Evolutionary conservation across 768 basidiomycete genomes (phyloP).

Genomic region (Kwoniella sp.): DNA sequence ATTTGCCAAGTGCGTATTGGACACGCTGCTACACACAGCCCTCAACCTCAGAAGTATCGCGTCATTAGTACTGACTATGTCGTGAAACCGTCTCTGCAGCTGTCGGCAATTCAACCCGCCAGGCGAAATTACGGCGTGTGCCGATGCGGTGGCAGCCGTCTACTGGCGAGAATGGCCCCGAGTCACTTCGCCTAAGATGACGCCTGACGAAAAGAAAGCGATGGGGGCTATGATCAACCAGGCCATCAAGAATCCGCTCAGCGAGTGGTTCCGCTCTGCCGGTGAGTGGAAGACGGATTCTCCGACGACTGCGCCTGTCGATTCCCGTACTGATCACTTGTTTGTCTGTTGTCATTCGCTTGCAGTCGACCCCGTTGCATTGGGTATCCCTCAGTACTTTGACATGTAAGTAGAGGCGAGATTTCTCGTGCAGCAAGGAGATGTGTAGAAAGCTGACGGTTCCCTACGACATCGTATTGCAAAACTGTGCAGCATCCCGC

Average conservation of each 20-base stretch:
- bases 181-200: conserved; percentile 70
- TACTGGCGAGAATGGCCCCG: conserved; percentile 89
- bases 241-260: conserved; percentile 71
- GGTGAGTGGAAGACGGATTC: conserved; percentile 24
- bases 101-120: conserved; percentile 91
- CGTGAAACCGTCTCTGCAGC: conserved; percentile 38
- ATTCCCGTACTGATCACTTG: not conserved
- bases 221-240: conserved; percentile 70
- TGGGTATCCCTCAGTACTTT: conserved; percentile 85
- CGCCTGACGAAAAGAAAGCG: conserved; percentile 76
- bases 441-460: no score
- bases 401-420: conserved; percentile 66
- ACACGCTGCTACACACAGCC: no score
- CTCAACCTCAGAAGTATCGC: no score
- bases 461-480: not conserved
- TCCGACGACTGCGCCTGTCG: not conserved
- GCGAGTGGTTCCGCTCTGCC: conserved; percentile 52
- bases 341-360: conserved; percentile 59
- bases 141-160: conserved; percentile 70
- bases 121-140: conserved; percentile 70
- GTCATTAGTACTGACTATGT: not conserved
- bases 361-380: conserved; percentile 81
- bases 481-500: conserved; percentile 62
- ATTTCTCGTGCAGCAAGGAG: no score
- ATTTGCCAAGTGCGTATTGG: conserved; percentile 66